Evolutionary conservation across 371 early-diverging fungal species (phyloP), one percentile per base, ranked within the genome.

Genomic region (Mortierella sp.): DNA sequence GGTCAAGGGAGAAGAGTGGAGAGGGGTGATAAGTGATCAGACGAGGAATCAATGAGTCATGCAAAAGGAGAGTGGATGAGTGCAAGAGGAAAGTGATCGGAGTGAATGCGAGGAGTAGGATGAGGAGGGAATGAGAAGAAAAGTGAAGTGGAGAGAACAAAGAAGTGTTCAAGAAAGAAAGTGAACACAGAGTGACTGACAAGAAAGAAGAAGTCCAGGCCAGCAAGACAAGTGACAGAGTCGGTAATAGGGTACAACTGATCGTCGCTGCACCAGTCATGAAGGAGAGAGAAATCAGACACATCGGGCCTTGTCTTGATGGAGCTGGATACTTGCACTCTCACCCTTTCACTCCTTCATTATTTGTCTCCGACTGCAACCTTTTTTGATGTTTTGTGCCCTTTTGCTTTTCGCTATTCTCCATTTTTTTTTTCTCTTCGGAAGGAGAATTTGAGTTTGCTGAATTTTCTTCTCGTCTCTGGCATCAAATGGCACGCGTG

Each of bases 401-500:
- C 65, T 38, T 38, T 68, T 24, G 38, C 63, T 63, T 32, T 60
- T 29, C 49, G 21, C 51, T 49, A 4, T 29, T 6, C 32, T 65
- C 32, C 65, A 35, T 21, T 21, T 18, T 63, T 29, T 38, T 7
- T 38, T 24, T 5, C 21, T 35, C 11, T 68, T 68, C 68, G 68
- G 68, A 41, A 2, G 11, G 8, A 38, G 68, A 18, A 41, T 68
- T 38, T 65, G 65, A 65, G 65, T 38, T 41, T 65, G 24, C 21
- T 21, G 46, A 46, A 8, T 7, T 63, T 7, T 29, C 21, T 38
- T 63, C 63, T 35, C 18, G 35, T 12, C 8, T 27, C 27, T 10
- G 21, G 4, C n/a, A 55, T n/a, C 32, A 35, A 68, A 68, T 68
- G 68, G 68, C 68, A 38, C 41, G 68, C 68, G 68, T 41, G 68